A percentile compares a stretch with the other conserved stretches of the same genome.
Evolutionary conservation across 164 flowering plant species (phyloP).

Genomic region (Cinnamomum micranthum): DNA sequence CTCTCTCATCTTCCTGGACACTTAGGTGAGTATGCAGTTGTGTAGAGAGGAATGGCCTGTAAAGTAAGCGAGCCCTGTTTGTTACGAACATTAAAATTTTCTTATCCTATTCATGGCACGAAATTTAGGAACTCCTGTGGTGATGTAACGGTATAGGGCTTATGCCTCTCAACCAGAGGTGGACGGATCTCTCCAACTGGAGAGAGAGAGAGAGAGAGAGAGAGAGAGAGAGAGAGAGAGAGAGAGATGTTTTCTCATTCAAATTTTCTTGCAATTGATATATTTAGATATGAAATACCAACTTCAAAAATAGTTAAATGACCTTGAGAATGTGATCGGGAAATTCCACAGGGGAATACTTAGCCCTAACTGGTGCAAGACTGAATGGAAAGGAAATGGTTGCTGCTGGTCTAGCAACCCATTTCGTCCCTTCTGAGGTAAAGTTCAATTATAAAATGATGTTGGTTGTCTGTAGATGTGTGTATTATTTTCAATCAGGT

Average conservation of each 20-base stretch:
- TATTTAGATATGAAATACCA: background rate
- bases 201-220: background rate
- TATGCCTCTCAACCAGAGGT: conserved; percentile 1
- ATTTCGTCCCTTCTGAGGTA: conserved; percentile 91
- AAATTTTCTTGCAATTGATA: conserved; percentile 2
- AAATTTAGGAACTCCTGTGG: background rate
- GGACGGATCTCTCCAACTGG: background rate
- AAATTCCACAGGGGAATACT: conserved; percentile 65
- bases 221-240: background rate
- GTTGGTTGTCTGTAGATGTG: no score
- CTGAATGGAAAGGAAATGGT: conserved; percentile 82
- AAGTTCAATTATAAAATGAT: conserved; percentile 5
- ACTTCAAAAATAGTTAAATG: background rate
- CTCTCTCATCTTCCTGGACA: conserved; percentile 81
- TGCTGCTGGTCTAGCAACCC: conserved; percentile 84
- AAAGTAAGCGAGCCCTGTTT: background rate
- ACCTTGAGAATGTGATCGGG: background rate
- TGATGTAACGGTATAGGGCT: background rate
- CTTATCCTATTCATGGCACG: background rate
- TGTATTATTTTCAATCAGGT: background rate
- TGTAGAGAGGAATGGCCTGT: background rate
- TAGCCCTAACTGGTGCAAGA: conserved; percentile 88
- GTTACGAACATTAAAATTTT: background rate
- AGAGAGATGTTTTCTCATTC: background rate
- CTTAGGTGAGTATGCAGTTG: conserved; percentile 52